A percentile compares a stretch with the other conserved stretches of the same genome.
Conservation (phyloP, 257 asterid genomes). For the Nicotiana tabacum region DNA sequence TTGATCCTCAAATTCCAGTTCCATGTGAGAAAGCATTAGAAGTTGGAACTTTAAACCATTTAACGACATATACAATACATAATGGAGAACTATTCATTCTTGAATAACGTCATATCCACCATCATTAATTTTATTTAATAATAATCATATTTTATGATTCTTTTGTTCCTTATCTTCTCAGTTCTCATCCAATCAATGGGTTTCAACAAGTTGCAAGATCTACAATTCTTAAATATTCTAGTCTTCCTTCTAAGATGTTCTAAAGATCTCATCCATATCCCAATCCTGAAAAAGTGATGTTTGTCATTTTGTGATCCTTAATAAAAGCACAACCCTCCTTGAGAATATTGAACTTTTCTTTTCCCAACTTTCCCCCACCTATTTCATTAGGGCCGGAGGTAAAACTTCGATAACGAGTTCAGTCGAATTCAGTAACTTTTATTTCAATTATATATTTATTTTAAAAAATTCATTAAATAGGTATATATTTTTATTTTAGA, state of each 20-base stretch:
- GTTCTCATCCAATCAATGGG: conserved; percentile 14
- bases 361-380: neutral
- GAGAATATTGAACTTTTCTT: conserved; percentile 2
- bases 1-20: neutral
- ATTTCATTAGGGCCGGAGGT: neutral
- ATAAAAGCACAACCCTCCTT: neutral
- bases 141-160: conserved; percentile 8
- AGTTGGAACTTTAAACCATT: neutral
- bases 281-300: conserved; percentile 31
- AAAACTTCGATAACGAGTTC: no score
- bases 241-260: conserved; percentile 24
- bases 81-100: neutral
- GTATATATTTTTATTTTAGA: no score
- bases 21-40: conserved; percentile 27
- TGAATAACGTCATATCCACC: neutral
- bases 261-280: conserved; percentile 37
- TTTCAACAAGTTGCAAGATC: conserved; percentile 28
- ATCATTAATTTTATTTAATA: neutral
- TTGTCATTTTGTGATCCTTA: conserved; percentile 36
- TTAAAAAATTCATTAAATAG: no score
- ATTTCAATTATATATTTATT: no score
- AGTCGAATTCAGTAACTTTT: no score
- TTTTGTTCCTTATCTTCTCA: conserved; percentile 23
- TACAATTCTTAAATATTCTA: neutral
- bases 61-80: neutral